A percentile compares a stretch with the other conserved stretches of the same genome.
phyloP scores from a whole-genome alignment of 1,284 basidiomycete genomes.

The Bondarzewia mesenterica region DNA sequence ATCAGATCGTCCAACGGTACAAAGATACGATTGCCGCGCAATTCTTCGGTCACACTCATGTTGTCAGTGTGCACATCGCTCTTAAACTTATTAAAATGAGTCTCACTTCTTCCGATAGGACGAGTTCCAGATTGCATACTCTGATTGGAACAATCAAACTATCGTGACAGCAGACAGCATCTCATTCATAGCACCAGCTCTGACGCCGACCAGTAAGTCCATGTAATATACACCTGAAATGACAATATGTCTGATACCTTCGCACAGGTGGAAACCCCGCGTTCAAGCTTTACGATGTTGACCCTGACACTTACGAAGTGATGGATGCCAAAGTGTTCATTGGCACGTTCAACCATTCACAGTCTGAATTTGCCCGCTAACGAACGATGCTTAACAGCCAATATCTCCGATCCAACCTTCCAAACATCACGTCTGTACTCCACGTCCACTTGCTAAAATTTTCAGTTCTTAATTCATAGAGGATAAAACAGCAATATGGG shows the following conservation, averaged over 20 bases:
- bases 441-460: constrained; percentile 12
- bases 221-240: not conserved
- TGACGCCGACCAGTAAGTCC: constrained; percentile 44
- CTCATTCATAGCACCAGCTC: constrained; percentile 40
- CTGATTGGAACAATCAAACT: constrained; percentile 39
- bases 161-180: constrained; percentile 42
- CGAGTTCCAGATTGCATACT: constrained; percentile 52
- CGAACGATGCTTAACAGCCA: constrained; percentile 19
- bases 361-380: not conserved
- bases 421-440: constrained; percentile 24
- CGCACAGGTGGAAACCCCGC: constrained; percentile 43
- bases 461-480: constrained; percentile 17
- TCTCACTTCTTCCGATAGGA: constrained; percentile 23
- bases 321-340: constrained; percentile 39
- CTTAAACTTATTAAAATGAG: not conserved
- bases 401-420: constrained; percentile 29
- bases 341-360: constrained; percentile 28
- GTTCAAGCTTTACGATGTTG: constrained; percentile 45
- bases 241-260: not conserved
- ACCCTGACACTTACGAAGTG: constrained; percentile 44
- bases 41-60: constrained; percentile 40
- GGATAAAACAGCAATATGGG: constrained; percentile 35
- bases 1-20: constrained; percentile 51
- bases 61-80: constrained; percentile 10
- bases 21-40: constrained; percentile 46